Base-by-base conservation (phyloP, 2,329 filamentous ascomycete species). In the Coniochaeta ligniaria region DNA sequence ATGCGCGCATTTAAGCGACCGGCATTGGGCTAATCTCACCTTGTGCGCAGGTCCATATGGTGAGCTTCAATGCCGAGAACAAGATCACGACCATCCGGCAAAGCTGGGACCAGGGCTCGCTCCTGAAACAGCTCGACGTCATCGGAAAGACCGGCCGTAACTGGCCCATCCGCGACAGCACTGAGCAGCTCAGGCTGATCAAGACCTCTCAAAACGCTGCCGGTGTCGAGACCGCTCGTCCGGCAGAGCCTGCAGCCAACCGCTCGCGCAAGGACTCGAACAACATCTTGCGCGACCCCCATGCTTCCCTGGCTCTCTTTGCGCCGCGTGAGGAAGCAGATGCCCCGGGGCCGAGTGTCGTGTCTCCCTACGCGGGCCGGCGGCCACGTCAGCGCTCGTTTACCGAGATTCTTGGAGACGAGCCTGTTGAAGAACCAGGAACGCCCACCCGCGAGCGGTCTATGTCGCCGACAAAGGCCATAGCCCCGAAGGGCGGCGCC, bases 71-170 rank as follows among this genome's bases (percentile, higher is more conserved):
- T 73, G 72, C 75, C 65, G 75, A 88, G 16, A 41, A 41, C 55
- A 92, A 91, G 77, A 97, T 99, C 71, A 74, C 83, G 62, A 91
- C 95, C 73, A 90, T 98, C 65, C 90, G 94, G 67, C 85, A 94
- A 67, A 91, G 89, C 73, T 99, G 95, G 95, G 95, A 99, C 73
- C 95, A 99, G 75, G 93, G 88, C 63, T 89, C 92, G 59, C 84
- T 99, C 45, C 84, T 99, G 66, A 98, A 95, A 78, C 89, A 96
- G 74, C 83, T 97, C 65, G 93, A 97, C 64, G 87, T 97, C 60
- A 98, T 99, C 74, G 94, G 95, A 69, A 89, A 88, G 71, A 88
- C 89, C 59, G 91, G 91, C 60, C 90, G 89, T 73, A 96, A 95
- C 76, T 99, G 95, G 95, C 95, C 95, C 60, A 96, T 99, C 71